These are phyloP conservation scores for Gnetum montanum DNA, from an alignment of 75 land plant genomes.

Conservation along the genomic window DNA sequence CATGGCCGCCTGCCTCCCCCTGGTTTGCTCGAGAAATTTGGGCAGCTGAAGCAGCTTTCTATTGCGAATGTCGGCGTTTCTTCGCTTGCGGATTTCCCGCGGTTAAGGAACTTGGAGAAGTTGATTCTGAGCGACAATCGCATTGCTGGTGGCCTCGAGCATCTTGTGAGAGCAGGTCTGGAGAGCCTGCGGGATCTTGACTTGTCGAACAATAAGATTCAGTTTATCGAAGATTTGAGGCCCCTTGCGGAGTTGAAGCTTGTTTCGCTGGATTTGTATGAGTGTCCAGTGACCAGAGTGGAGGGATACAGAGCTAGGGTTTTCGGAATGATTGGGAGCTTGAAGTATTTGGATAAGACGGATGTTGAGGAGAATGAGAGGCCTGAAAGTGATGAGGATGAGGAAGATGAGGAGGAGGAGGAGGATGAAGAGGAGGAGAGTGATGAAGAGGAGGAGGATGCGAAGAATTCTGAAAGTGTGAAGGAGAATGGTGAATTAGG, in stretches of 20 bases:
- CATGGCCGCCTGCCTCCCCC: slow-evolving; percentile 76
- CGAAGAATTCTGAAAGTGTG: slow-evolving; percentile 9
- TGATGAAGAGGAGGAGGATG: slow-evolving; percentile 45
- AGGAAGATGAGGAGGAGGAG: slow-evolving; percentile 79
- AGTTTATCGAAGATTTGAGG: slow-evolving; percentile 57
- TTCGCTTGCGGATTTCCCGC: slow-evolving; percentile 79
- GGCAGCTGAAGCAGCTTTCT: slow-evolving; percentile 57
- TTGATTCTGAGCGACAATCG: slow-evolving; percentile 83
- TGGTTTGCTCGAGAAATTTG: slow-evolving; percentile 46
- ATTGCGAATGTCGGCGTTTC: slow-evolving; percentile 74
- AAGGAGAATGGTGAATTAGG: slow-evolving; percentile 15
- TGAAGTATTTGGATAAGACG: slow-evolving; percentile 72
- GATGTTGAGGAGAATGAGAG: slow-evolving; percentile 68
- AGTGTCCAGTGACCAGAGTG: slow-evolving; percentile 78
- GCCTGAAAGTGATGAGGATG: slow-evolving; percentile 83
- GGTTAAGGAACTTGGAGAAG: slow-evolving; percentile 43
- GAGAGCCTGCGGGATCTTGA: slow-evolving; percentile 74
- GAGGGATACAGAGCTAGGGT: slow-evolving; percentile 65
- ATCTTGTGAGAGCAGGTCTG: slow-evolving; percentile 66
- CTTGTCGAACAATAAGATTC: slow-evolving; percentile 83
- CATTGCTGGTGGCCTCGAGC: slow-evolving; percentile 78
- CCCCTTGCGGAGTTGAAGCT: slow-evolving; percentile 66
- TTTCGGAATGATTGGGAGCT: slow-evolving; percentile 55
- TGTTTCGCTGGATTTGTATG: slow-evolving; percentile 74
- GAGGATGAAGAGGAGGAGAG: slow-evolving; percentile 50